Conservation (phyloP, 2,329 filamentous ascomycete genomes). For the Fusarium staphyleae region DNA sequence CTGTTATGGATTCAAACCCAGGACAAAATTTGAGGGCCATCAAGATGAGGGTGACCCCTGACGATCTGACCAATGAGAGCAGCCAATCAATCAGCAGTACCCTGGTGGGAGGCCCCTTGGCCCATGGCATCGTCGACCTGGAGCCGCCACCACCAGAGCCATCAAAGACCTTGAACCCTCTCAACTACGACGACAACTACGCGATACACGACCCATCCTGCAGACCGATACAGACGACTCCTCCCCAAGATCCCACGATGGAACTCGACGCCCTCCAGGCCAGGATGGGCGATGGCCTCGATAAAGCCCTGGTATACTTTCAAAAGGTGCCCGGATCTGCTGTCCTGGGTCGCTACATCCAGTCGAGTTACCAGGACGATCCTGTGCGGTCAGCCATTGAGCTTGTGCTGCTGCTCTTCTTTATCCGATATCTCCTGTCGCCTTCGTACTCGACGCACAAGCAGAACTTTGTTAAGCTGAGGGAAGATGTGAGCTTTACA, state of each 20-base stretch:
- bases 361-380: conserved; percentile 97
- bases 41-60: conserved; percentile 14
- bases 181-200: conserved; percentile 2
- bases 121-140: conserved; percentile 4
- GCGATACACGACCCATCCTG: not conserved
- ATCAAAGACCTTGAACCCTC: conserved; percentile 2
- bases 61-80: conserved; percentile 2
- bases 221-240: not conserved
- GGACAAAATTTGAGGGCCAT: no score
- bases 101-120: conserved; percentile 26
- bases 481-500: conserved; percentile 67
- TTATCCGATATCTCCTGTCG: conserved; percentile 88
- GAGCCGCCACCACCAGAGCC: conserved; percentile 9
- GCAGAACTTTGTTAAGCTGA: conserved; percentile 86
- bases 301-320: conserved; percentile 69
- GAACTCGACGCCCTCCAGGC: conserved; percentile 68
- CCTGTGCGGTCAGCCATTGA: conserved; percentile 93
- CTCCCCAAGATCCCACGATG: conserved; percentile 52
- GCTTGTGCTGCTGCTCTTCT: conserved; percentile 92
- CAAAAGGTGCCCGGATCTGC: conserved; percentile 93
- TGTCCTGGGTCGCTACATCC: conserved; percentile 93
- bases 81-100: conserved; percentile 14
- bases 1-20: no score
- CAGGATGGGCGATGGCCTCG: conserved; percentile 57
- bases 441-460: conserved; percentile 93